These are phyloP conservation scores for Salix dunnii DNA, from an alignment of 345 rosid genomes.

Conservation along the genomic window DNA sequence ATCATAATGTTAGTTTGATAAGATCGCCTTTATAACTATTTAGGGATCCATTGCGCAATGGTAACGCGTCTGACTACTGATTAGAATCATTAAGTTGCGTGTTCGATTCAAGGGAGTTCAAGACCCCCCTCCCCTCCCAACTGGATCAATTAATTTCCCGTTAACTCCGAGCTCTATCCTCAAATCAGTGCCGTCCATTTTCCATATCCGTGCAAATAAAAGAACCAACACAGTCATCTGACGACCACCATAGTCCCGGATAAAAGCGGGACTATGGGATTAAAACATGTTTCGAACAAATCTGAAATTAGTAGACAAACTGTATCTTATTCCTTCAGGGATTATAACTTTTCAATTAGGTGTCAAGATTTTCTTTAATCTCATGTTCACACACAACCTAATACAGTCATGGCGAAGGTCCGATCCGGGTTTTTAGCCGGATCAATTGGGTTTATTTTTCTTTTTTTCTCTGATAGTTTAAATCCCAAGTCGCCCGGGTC, in stretches of 20 bases:
- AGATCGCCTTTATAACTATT: too few relatives aligned
- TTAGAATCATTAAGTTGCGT: conserved; percentile 99
- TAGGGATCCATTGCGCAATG: conserved; percentile 71
- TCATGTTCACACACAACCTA: neutral
- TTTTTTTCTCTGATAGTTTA: too few relatives aligned
- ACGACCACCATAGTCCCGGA: neutral
- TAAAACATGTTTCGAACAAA: neutral
- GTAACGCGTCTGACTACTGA: conserved; percentile 99
- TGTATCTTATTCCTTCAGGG: neutral
- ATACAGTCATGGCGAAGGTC: too few relatives aligned
- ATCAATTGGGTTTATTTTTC: too few relatives aligned
- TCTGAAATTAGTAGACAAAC: neutral
- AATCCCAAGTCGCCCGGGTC: too few relatives aligned
- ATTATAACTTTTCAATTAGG: neutral
- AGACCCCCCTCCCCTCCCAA: neutral
- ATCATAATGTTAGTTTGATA: conserved; percentile 32
- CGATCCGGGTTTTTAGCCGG: too few relatives aligned
- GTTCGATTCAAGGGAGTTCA: conserved; percentile 98
- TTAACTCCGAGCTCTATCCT: neutral
- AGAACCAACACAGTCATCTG: neutral
- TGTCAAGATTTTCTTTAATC: neutral
- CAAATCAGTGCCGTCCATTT: neutral
- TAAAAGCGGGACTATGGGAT: too few relatives aligned
- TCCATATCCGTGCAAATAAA: neutral
- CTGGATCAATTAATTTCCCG: neutral